Percentiles rank a stretch among this genome's conserved stretches.
phyloP scores from a whole-genome alignment of 192 early-diverging fungal species.

The Podila minutissima region DNA sequence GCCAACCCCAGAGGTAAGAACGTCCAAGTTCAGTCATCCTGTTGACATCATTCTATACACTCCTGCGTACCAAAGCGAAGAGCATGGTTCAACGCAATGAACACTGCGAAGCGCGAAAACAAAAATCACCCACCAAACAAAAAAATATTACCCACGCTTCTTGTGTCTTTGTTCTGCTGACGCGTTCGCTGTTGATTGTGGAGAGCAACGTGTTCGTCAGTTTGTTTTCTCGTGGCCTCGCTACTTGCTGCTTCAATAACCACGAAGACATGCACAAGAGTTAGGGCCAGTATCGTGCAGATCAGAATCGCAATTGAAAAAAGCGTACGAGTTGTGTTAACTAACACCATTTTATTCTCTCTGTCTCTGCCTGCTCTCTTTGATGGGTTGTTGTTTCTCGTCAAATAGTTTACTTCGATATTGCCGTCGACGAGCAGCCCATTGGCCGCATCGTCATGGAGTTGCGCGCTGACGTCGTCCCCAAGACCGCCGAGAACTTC shows the following conservation, averaged over 20 bases:
- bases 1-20: slow-evolving; percentile 44
- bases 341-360: not conserved
- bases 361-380: not conserved
- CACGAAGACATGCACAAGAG: too few species aligned
- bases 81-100: not conserved
- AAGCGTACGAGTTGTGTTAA: not conserved
- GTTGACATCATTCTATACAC: not conserved
- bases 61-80: not conserved
- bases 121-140: too few species aligned
- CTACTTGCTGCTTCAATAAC: too few species aligned
- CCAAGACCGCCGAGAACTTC: slow-evolving; percentile 96
- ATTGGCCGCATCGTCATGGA: slow-evolving; percentile 69
- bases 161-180: too few species aligned
- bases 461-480: slow-evolving; percentile 71
- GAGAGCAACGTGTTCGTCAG: too few species aligned
- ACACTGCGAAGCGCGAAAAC: not conserved
- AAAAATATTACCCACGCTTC: too few species aligned
- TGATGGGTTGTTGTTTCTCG: not conserved
- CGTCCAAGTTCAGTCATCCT: not conserved
- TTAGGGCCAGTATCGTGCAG: too few species aligned
- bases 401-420: slow-evolving; percentile 76
- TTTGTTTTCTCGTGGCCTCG: too few species aligned
- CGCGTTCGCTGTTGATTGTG: too few species aligned
- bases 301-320: not conserved
- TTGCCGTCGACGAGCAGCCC: slow-evolving; percentile 59